These are phyloP conservation scores for Cornus suecica DNA, from an alignment of 148 eudicot species.

Conservation along the genomic window DNA sequence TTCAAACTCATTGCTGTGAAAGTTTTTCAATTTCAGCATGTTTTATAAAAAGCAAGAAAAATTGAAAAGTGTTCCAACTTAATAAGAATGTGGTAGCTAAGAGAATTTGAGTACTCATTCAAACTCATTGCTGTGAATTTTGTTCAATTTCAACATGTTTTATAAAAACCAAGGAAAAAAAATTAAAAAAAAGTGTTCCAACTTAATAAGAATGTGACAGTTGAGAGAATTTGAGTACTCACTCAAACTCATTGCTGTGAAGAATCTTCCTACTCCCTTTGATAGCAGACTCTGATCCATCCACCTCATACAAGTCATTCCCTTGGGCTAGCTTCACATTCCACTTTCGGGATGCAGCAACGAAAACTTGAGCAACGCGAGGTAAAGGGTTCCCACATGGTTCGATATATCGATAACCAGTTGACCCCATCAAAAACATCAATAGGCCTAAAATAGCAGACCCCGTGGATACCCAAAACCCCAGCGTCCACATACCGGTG, in stretches of 20 bases:
- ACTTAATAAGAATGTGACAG: background rate
- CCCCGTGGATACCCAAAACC: constrained; percentile 61
- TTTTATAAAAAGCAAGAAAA: too few species aligned
- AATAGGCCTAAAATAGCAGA: constrained; percentile 56
- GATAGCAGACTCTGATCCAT: constrained; percentile 74
- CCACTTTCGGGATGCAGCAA: constrained; percentile 61
- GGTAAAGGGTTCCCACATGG: constrained; percentile 86
- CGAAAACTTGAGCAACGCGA: constrained; percentile 75
- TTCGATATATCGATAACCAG: constrained; percentile 52
- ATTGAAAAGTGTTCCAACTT: too few species aligned
- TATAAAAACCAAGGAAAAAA: too few species aligned
- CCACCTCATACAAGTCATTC: constrained; percentile 54
- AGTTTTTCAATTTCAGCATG: too few species aligned
- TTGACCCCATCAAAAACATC: constrained; percentile 42
- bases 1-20: constrained; percentile 51
- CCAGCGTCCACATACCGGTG: constrained; percentile 71
- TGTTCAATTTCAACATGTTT: too few species aligned
- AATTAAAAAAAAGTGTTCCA: background rate
- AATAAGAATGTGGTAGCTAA: too few species aligned
- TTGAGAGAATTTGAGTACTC: constrained; percentile 15
- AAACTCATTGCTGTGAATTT: too few species aligned
- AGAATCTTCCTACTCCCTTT: constrained; percentile 83
- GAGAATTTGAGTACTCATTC: too few species aligned
- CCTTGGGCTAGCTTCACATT: constrained; percentile 19
- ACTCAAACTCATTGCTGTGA: constrained; percentile 54